A percentile compares a stretch with the other conserved stretches of the same genome.
Conservation (phyloP, 192 early-diverging fungal species). For the Coemansia sp. region DNA sequence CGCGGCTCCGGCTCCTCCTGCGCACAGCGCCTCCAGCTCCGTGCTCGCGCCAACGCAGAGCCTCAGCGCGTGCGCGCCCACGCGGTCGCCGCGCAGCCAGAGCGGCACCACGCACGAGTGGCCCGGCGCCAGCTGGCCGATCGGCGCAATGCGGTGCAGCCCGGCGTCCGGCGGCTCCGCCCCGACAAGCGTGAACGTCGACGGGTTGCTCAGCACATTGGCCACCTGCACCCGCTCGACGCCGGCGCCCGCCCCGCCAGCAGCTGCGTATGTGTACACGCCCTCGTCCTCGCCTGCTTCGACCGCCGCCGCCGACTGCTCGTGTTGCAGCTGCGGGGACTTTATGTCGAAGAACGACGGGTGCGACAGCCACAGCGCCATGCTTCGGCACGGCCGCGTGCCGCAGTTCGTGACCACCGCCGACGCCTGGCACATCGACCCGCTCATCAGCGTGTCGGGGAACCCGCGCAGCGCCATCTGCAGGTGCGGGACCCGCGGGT, state of each 20-base stretch:
- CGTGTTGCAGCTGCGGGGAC: slow-evolving; percentile 19
- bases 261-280: slow-evolving; percentile 17
- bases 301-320: no score
- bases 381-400: slow-evolving; percentile 64
- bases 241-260: neutral
- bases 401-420: slow-evolving; percentile 87
- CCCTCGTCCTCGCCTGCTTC: neutral
- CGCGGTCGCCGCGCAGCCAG: slow-evolving; percentile 89
- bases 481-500: slow-evolving; percentile 79
- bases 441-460: slow-evolving; percentile 77
- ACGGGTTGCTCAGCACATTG: slow-evolving; percentile 39
- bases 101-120: slow-evolving; percentile 73
- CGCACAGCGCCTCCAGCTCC: neutral
- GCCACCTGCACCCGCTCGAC: slow-evolving; percentile 23
- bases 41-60: slow-evolving; percentile 35
- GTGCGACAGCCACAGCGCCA: slow-evolving; percentile 80
- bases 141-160: slow-evolving; percentile 16
- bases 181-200: slow-evolving; percentile 26
- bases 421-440: slow-evolving; percentile 72
- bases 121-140: slow-evolving; percentile 61
- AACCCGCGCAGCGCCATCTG: slow-evolving; percentile 75
- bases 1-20: no score
- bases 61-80: slow-evolving; percentile 73
- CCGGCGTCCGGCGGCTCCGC: slow-evolving; percentile 3
- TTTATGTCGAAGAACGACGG: slow-evolving; percentile 73